phyloP scores from a whole-genome alignment of 371 early-diverging fungal genomes.

The Mucor racemosus region DNA sequence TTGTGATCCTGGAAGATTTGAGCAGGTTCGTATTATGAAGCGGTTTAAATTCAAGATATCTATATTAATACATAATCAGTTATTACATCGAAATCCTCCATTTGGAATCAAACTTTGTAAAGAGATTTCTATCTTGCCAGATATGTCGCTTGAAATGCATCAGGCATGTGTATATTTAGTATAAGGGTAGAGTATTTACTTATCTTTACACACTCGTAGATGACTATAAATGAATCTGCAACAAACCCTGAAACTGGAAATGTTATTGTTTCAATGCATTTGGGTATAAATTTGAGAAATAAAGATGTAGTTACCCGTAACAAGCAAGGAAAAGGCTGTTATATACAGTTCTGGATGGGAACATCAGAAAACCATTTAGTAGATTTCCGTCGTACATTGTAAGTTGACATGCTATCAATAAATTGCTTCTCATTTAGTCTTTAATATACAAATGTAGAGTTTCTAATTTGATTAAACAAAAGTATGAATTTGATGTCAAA shows the following conservation, averaged over 20 bases:
- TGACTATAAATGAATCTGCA: not conserved
- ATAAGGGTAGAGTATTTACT: too few species aligned
- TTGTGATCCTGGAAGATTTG: conserved; percentile 37
- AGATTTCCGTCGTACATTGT: conserved; percentile 48
- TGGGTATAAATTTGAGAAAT: conserved; percentile 23
- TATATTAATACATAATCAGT: conserved; percentile 17
- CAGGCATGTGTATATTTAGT: conserved; percentile 10
- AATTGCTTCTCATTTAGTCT: not conserved
- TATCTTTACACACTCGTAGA: too few species aligned
- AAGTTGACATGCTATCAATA: conserved; percentile 14
- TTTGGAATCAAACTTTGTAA: conserved; percentile 37
- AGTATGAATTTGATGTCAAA: conserved; percentile 24
- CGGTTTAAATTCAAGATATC: not conserved
- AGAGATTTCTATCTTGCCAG: conserved; percentile 9
- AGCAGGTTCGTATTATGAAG: not conserved
- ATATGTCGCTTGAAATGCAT: conserved; percentile 12
- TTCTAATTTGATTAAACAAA: conserved; percentile 28
- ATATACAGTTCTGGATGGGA: conserved; percentile 42
- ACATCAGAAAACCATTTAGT: conserved; percentile 30
- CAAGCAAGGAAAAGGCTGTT: conserved; percentile 33
- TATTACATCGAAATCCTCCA: conserved; percentile 54
- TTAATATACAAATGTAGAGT: conserved; percentile 22
- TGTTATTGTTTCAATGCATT: conserved; percentile 10
- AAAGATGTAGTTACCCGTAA: conserved; percentile 8
- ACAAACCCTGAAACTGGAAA: conserved; percentile 5